phyloP scores from a whole-genome alignment of 176 grass and related monocot genomes.

The Cymbopogon citratus region DNA sequence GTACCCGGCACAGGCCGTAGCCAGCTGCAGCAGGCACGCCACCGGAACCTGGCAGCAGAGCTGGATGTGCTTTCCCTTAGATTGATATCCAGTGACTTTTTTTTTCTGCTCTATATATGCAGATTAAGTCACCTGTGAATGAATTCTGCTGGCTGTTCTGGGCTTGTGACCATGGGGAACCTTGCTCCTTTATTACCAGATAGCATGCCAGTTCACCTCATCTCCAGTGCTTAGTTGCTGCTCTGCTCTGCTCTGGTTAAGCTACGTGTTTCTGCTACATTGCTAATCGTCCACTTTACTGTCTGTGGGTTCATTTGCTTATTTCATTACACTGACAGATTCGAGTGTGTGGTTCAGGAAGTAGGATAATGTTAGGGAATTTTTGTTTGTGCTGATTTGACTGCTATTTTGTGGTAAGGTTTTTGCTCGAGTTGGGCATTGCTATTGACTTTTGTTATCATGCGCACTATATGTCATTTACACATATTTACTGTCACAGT shows the following conservation, averaged over 20 bases:
- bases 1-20: too few species aligned
- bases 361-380: background rate
- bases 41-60: too few species aligned
- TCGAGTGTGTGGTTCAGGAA: background rate
- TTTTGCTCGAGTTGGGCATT: background rate
- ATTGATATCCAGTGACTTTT: too few species aligned
- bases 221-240: background rate
- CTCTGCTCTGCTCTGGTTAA: background rate
- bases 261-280: background rate
- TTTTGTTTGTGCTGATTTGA: background rate
- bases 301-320: background rate
- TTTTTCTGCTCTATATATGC: too few species aligned
- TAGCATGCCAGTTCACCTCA: background rate
- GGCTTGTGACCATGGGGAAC: background rate
- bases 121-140: too few species aligned
- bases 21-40: too few species aligned
- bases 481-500: background rate
- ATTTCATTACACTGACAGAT: background rate
- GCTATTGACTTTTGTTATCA: background rate
- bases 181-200: background rate
- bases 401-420: background rate
- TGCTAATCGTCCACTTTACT: background rate
- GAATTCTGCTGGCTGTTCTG: background rate
- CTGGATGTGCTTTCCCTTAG: too few species aligned
- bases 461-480: too few species aligned